phyloP scores from a whole-genome alignment of 2,329 filamentous ascomycete genomes.

The Cercospora berteroae region DNA sequence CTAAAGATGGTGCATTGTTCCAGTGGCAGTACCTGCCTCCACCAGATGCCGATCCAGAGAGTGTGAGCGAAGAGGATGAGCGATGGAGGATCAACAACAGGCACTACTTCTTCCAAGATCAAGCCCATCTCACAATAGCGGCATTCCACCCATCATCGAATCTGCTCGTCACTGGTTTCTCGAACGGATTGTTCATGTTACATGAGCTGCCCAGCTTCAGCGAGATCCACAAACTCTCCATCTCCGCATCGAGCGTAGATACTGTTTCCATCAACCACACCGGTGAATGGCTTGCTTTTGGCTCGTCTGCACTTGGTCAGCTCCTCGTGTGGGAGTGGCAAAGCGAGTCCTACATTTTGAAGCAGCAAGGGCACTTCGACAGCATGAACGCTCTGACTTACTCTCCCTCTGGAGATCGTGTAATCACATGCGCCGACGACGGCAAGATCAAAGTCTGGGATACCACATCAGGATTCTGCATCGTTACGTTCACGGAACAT shows the following conservation, averaged over 20 bases:
- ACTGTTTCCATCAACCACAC: constrained; percentile 90
- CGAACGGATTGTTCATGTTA: constrained; percentile 86
- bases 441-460: constrained; percentile 99
- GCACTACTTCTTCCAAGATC: constrained; percentile 91
- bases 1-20: constrained; percentile 95
- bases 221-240: constrained; percentile 87
- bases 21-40: constrained; percentile 79
- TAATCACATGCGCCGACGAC: constrained; percentile 92
- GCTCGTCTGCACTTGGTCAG: constrained; percentile 90
- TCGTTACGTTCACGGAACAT: constrained; percentile 97
- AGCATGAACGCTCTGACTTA: constrained; percentile 92
- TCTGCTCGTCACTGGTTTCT: constrained; percentile 94
- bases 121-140: constrained; percentile 83
- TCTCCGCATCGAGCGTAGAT: constrained; percentile 95
- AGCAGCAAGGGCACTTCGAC: constrained; percentile 96
- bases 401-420: constrained; percentile 86
- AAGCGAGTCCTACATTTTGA: constrained; percentile 96
- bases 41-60: constrained; percentile 50
- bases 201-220: constrained; percentile 97
- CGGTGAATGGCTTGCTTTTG: constrained; percentile 96
- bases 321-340: constrained; percentile 99
- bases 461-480: constrained; percentile 91
- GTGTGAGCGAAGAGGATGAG: constrained; percentile 62
- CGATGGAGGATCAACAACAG: constrained; percentile 89
- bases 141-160: constrained; percentile 82